Conservation (phyloP, 1,284 basidiomycete species). For the Rhizopogon hawkerae region DNA sequence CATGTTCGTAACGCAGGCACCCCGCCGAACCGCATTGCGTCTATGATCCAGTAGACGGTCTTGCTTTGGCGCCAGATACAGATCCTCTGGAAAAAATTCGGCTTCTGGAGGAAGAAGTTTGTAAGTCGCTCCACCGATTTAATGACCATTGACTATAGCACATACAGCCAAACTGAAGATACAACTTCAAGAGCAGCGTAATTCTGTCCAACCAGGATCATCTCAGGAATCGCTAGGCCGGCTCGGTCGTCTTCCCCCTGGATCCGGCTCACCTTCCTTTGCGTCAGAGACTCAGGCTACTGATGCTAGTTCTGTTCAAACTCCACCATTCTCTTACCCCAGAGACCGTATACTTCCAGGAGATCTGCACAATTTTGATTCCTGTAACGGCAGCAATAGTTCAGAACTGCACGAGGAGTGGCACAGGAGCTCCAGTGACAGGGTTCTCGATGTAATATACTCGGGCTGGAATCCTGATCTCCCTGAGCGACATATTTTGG, state of each 20-base stretch:
- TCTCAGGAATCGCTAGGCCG: slow-evolving; percentile 19
- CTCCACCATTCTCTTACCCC: not conserved
- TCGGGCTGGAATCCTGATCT: slow-evolving; percentile 77
- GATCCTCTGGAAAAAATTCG: slow-evolving; percentile 69
- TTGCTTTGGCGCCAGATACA: slow-evolving; percentile 62
- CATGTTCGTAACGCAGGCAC: slow-evolving; percentile 41
- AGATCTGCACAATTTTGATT: not conserved
- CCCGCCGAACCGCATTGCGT: slow-evolving; percentile 72
- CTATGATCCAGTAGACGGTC: slow-evolving; percentile 76
- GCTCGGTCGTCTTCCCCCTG: slow-evolving; percentile 13
- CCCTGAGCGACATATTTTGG: slow-evolving; percentile 59
- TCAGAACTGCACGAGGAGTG: slow-evolving; percentile 37
- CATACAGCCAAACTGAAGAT: slow-evolving; percentile 52
- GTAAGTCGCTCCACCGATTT: slow-evolving; percentile 31
- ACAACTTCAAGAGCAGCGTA: slow-evolving; percentile 47
- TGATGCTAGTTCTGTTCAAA: slow-evolving; percentile 6
- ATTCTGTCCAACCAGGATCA: slow-evolving; percentile 9
- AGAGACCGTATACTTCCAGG: not conserved
- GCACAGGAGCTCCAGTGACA: slow-evolving; percentile 35
- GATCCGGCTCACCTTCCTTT: slow-evolving; percentile 21
- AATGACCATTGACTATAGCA: slow-evolving; percentile 11
- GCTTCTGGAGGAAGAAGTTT: slow-evolving; percentile 68
- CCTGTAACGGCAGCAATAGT: slow-evolving; percentile 42
- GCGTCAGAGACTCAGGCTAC: slow-evolving; percentile 13
- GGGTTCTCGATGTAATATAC: slow-evolving; percentile 56